Evolutionary conservation across 768 basidiomycete species (phyloP).

Genomic region (Auriscalpium orientale): DNA sequence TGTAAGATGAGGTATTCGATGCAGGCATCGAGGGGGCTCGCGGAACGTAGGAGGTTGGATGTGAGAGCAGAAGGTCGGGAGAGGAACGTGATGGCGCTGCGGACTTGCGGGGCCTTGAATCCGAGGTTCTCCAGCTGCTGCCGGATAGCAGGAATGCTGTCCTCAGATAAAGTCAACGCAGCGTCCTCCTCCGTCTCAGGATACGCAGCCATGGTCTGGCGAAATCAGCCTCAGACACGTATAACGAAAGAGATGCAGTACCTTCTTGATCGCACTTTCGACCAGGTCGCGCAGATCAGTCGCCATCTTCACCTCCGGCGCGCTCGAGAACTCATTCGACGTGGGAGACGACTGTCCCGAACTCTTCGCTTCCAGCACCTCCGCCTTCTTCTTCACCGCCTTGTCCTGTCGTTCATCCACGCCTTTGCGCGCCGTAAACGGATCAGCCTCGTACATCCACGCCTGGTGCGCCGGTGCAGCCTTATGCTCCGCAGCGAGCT

Average conservation of each 20-base stretch:
- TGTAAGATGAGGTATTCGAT: conserved; percentile 82
- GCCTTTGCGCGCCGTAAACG: conserved; percentile 64
- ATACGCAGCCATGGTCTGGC: conserved; percentile 44
- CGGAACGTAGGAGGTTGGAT: conserved; percentile 48
- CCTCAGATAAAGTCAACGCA: conserved; percentile 31
- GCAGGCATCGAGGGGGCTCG: conserved; percentile 65
- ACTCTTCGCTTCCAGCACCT: conserved; percentile 17
- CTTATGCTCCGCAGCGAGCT: conserved; percentile 65
- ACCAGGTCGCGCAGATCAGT: conserved; percentile 66
- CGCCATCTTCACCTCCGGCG: conserved; percentile 82
- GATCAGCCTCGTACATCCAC: conserved; percentile 88
- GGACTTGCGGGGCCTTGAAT: conserved; percentile 51
- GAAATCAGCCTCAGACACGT: conserved; percentile 5
- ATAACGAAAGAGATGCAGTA: conserved; percentile 19
- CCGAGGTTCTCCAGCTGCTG: conserved; percentile 57
- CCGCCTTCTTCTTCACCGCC: conserved; percentile 36
- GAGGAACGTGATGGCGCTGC: conserved; percentile 48
- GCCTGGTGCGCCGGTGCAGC: conserved; percentile 55
- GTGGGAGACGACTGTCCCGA: conserved; percentile 7
- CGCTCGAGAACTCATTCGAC: conserved; percentile 35
- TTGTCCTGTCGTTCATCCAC: conserved; percentile 63
- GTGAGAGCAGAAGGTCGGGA: conserved; percentile 50
- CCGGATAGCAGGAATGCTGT: conserved; percentile 36
- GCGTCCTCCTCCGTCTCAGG: conserved; percentile 36
- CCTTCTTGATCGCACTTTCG: conserved; percentile 76